phyloP scores from a whole-genome alignment of 2,329 filamentous ascomycete species.

The Epichloe bromicola region DNA sequence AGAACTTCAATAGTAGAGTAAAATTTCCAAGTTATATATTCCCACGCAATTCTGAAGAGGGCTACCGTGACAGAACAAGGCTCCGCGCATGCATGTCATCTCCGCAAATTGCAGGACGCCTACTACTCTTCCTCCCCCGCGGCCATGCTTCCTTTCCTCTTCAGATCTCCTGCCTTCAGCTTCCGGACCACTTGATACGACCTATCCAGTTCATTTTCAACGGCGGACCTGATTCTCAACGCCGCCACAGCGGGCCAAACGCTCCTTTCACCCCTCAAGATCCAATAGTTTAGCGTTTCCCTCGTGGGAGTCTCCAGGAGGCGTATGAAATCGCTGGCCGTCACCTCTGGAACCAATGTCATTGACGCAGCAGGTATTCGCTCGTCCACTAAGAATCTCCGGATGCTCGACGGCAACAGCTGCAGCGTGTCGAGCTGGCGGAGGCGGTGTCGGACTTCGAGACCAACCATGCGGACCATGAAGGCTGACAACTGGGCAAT shows the following conservation, averaged over 20 bases:
- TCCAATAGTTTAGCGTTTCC: constrained; percentile 72
- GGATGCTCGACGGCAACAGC: constrained; percentile 54
- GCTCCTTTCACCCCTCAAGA: constrained; percentile 67
- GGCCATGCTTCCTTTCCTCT: constrained; percentile 31
- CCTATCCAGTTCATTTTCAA: constrained; percentile 78
- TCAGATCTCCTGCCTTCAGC: constrained; percentile 38
- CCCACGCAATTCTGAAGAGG: too few relatives aligned
- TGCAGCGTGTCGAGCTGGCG: constrained; percentile 69
- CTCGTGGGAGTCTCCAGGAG: constrained; percentile 73
- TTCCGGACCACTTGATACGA: constrained; percentile 71
- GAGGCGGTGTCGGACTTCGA: constrained; percentile 70
- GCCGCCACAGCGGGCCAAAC: constrained; percentile 86
- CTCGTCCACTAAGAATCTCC: constrained; percentile 72
- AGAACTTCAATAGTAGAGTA: too few relatives aligned
- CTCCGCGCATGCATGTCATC: not conserved
- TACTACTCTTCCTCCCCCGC: constrained; percentile 11
- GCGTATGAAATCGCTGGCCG: constrained; percentile 57
- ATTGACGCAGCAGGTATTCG: constrained; percentile 64
- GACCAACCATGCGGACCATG: constrained; percentile 53
- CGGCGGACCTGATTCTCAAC: constrained; percentile 65
- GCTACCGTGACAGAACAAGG: too few relatives aligned
- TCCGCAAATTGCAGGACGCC: not conserved
- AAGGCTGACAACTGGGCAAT: constrained; percentile 45
- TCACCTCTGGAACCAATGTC: constrained; percentile 71
- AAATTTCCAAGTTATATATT: too few relatives aligned